Conservation (phyloP, 805 yeast species). For the Saccharomycopsis synnaedendra region DNA sequence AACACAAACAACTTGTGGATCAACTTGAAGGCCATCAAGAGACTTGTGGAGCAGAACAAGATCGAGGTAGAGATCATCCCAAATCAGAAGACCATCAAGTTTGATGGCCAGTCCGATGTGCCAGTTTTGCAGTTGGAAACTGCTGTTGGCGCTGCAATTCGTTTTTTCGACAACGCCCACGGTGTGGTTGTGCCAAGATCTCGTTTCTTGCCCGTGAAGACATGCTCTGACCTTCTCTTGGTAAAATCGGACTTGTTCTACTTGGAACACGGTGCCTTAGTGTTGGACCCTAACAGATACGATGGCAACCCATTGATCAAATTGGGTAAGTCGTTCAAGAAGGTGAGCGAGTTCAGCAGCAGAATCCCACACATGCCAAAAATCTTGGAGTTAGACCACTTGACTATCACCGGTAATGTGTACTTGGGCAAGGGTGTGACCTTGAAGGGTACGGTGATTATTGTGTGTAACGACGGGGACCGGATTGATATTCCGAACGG, state of each 20-base stretch:
- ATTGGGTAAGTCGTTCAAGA: conserved; percentile 93
- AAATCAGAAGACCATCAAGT: conserved; percentile 66
- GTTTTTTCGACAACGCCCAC: conserved; percentile 88
- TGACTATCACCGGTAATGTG: conserved; percentile 96
- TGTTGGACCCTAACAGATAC: conserved; percentile 72
- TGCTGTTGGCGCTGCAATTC: conserved; percentile 98
- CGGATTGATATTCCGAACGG: conserved; percentile 97
- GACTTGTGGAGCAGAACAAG: conserved; percentile 73
- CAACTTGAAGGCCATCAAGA: conserved; percentile 86
- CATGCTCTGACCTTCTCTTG: conserved; percentile 86
- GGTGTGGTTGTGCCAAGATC: conserved; percentile 98
- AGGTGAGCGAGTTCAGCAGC: conserved; percentile 80
- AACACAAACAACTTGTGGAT: conserved; percentile 98
- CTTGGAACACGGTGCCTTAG: conserved; percentile 84
- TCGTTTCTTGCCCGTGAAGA: conserved; percentile 95
- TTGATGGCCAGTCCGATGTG: conserved; percentile 62
- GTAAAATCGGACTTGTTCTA: conserved; percentile 92
- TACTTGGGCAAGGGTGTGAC: conserved; percentile 80
- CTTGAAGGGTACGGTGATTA: conserved; percentile 93
- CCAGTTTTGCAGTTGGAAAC: conserved; percentile 94
- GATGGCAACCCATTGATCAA: conserved; percentile 91
- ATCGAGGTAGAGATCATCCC: conserved; percentile 93
- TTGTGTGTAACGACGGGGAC: conserved; percentile 95
- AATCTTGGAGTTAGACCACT: conserved; percentile 91
- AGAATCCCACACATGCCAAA: conserved; percentile 94